Conservation (phyloP, 1,139 yeast species). For the Hansenula lynferdii region DNA sequence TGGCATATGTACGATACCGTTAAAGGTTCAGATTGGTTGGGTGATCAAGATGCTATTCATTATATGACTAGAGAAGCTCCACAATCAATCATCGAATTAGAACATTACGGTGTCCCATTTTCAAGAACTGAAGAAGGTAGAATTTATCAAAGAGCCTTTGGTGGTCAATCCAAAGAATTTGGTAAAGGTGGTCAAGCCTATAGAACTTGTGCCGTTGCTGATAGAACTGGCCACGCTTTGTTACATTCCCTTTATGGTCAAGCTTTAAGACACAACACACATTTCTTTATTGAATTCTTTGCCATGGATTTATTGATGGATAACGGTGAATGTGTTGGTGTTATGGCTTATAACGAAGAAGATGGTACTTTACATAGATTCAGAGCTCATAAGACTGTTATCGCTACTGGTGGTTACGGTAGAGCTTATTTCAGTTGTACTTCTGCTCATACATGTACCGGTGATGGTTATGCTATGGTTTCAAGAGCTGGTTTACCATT, state of each 20-base stretch:
- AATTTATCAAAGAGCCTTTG: constrained; percentile 98
- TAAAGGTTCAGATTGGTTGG: constrained; percentile 99
- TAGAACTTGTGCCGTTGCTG: constrained; percentile 99
- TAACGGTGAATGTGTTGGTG: constrained; percentile 96
- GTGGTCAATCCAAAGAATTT: constrained; percentile 93
- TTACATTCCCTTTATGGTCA: constrained; percentile 96
- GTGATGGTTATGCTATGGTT: constrained; percentile 99
- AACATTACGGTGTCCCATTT: constrained; percentile 97
- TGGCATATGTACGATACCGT: constrained; percentile 99
- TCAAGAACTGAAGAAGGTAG: constrained; percentile 96
- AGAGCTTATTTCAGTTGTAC: constrained; percentile 99
- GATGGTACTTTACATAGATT: constrained; percentile 98
- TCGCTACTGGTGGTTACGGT: constrained; percentile 99
- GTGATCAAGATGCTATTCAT: constrained; percentile 99
- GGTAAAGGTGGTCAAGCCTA: constrained; percentile 99
- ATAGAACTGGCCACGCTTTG: constrained; percentile 97
- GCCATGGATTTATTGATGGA: constrained; percentile 94
- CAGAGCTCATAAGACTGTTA: constrained; percentile 92
- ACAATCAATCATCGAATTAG: constrained; percentile 89
- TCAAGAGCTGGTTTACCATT: constrained; percentile 97
- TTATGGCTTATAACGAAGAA: constrained; percentile 96
- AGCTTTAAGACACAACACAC: constrained; percentile 94
- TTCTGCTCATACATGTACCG: constrained; percentile 99
- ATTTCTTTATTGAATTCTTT: constrained; percentile 95
- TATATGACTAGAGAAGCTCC: constrained; percentile 99